Conservation (phyloP, 129 eudicot genomes). For the Sambucus nigra region DNA sequence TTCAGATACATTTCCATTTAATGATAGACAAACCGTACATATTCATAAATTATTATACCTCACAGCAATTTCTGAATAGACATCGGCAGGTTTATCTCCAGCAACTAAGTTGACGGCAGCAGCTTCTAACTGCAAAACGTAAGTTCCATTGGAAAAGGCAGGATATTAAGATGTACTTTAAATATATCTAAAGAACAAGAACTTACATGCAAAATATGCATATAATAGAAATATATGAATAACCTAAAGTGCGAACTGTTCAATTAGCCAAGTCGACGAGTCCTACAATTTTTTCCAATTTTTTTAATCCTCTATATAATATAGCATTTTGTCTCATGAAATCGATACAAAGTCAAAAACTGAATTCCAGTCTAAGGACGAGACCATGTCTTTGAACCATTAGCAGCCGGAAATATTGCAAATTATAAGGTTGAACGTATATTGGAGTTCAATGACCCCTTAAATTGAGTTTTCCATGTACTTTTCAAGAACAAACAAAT, state of each 20-base stretch:
- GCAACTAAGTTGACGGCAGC: constrained; percentile 88
- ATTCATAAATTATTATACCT: constrained; percentile 28
- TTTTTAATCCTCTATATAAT: too few relatives aligned
- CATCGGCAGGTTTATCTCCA: constrained; percentile 75
- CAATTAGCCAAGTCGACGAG: too few relatives aligned
- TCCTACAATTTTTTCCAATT: too few relatives aligned
- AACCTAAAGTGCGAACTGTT: background rate
- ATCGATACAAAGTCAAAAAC: too few relatives aligned
- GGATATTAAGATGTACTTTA: background rate
- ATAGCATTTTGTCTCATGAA: too few relatives aligned
- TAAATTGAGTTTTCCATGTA: constrained; percentile 1
- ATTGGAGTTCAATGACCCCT: background rate
- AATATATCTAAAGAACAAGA: background rate
- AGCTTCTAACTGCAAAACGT: constrained; percentile 57
- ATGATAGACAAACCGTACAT: background rate
- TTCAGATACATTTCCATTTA: background rate
- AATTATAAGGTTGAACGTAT: background rate
- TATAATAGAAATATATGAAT: background rate
- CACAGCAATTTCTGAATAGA: constrained; percentile 73
- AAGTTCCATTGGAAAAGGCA: background rate
- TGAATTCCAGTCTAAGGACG: too few relatives aligned
- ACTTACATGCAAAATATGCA: background rate
- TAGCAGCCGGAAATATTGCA: background rate
- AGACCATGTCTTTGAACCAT: too few relatives aligned
- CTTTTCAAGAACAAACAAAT: background rate